phyloP scores from a whole-genome alignment of 2,329 filamentous ascomycete genomes.

The Fonsecaea nubica region DNA sequence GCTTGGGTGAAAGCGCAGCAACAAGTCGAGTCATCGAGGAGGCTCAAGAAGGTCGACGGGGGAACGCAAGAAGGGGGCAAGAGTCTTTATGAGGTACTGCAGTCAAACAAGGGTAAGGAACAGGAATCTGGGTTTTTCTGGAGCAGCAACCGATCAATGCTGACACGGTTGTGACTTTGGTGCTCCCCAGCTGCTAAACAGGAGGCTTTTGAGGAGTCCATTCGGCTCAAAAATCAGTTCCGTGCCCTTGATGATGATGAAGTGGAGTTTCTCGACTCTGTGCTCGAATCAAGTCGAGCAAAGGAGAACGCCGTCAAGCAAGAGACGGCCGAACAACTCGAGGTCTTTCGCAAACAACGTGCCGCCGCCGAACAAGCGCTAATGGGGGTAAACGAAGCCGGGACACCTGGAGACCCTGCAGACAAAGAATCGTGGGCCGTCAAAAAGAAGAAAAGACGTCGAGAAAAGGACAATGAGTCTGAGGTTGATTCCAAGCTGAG shows the following conservation, averaged over 20 bases:
- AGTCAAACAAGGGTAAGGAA: constrained; percentile 58
- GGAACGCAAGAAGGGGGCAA: constrained; percentile 51
- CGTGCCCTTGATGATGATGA: constrained; percentile 60
- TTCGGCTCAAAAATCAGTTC: constrained; percentile 59
- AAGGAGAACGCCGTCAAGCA: constrained; percentile 64
- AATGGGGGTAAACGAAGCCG: constrained; percentile 2
- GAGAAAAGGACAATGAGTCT: constrained; percentile 53
- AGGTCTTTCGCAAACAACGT: constrained; percentile 64
- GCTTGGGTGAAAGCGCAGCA: constrained; percentile 53
- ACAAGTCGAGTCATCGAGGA: constrained; percentile 41
- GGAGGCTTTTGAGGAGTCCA: constrained; percentile 60
- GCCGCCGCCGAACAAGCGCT: constrained; percentile 62
- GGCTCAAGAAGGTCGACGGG: constrained; percentile 34
- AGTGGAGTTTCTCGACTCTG: constrained; percentile 60
- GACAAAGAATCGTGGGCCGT: constrained; percentile 56
- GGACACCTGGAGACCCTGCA: constrained; percentile 14
- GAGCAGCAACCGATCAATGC: constrained; percentile 29
- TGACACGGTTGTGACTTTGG: constrained; percentile 50
- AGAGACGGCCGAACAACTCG: constrained; percentile 65
- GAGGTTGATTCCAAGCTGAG: constrained; percentile 52
- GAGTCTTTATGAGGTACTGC: constrained; percentile 57
- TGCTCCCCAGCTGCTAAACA: constrained; percentile 53
- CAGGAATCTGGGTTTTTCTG: background rate
- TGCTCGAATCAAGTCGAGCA: constrained; percentile 63
- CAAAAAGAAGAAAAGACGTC: constrained; percentile 60